phyloP scores from a whole-genome alignment of 805 yeast genomes.

The Monosporozyma unispora region DNA sequence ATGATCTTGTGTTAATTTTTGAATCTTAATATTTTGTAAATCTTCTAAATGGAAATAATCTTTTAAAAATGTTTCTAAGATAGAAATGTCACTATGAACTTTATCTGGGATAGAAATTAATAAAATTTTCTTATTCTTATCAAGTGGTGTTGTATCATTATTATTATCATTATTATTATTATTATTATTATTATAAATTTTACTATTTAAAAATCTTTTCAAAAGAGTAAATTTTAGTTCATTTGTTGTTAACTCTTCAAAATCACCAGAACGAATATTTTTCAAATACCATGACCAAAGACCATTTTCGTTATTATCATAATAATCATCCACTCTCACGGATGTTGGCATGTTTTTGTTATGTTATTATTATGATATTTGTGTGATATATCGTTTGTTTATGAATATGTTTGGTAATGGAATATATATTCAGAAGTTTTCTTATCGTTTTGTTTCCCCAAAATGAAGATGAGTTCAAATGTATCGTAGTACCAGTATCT shows the following conservation, averaged over 20 bases:
- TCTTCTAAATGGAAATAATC: slow-evolving; percentile 27
- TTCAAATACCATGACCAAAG: slow-evolving; percentile 33
- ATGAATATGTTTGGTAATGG: too few relatives aligned
- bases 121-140: slow-evolving; percentile 17
- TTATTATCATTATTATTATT: slow-evolving; percentile 9
- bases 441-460: too few relatives aligned
- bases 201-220: slow-evolving; percentile 21
- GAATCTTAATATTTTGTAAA: slow-evolving; percentile 22
- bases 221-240: slow-evolving; percentile 21
- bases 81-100: slow-evolving; percentile 23
- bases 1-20: slow-evolving; percentile 23
- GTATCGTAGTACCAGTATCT: too few relatives aligned
- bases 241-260: slow-evolving; percentile 29
- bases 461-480: too few relatives aligned
- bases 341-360: slow-evolving; percentile 16
- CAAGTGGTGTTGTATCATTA: slow-evolving; percentile 3
- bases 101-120: slow-evolving; percentile 29
- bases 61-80: slow-evolving; percentile 25
- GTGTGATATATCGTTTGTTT: too few relatives aligned
- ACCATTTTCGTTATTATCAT: slow-evolving; percentile 28
- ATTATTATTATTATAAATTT: slow-evolving; percentile 6
- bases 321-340: slow-evolving; percentile 25
- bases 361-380: too few relatives aligned
- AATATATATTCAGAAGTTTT: too few relatives aligned
- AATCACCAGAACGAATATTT: slow-evolving; percentile 30